phyloP scores from a whole-genome alignment of 805 yeast genomes.

The Pichia pseudocactophila region DNA sequence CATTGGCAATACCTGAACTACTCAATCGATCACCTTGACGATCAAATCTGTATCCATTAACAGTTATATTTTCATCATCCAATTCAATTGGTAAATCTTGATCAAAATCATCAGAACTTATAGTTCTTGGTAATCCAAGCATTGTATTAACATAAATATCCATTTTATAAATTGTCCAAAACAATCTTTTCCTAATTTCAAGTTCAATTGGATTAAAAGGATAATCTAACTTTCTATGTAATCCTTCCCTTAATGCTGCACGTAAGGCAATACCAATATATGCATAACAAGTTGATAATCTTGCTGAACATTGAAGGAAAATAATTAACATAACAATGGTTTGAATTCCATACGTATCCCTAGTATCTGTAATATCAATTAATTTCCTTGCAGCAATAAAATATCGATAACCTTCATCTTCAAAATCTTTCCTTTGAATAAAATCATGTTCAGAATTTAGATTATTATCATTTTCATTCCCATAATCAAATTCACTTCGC shows the following conservation, averaged over 20 bases:
- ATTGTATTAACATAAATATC: constrained; percentile 84
- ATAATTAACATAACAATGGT: constrained; percentile 79
- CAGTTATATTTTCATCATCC: constrained; percentile 80
- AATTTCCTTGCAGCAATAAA: constrained; percentile 73
- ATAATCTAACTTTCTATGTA: constrained; percentile 63
- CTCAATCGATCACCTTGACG: constrained; percentile 46
- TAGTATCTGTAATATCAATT: constrained; percentile 75
- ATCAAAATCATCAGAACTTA: constrained; percentile 72
- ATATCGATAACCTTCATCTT: constrained; percentile 73
- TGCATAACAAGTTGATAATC: constrained; percentile 79
- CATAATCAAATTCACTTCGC: neutral
- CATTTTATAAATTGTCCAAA: constrained; percentile 87
- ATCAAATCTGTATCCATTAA: constrained; percentile 39
- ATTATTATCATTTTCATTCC: constrained; percentile 1
- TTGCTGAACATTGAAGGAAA: constrained; percentile 81
- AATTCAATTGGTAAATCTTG: constrained; percentile 79
- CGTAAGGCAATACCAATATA: constrained; percentile 83
- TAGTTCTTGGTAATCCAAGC: constrained; percentile 74
- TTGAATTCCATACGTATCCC: constrained; percentile 76
- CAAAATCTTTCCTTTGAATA: constrained; percentile 32
- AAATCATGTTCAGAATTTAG: constrained; percentile 11
- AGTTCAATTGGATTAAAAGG: constrained; percentile 66
- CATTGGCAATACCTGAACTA: constrained; percentile 73
- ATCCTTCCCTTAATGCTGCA: constrained; percentile 73
- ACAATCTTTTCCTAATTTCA: constrained; percentile 76